A percentile compares a stretch with the other conserved stretches of the same genome.
phyloP scores from a whole-genome alignment of 2,329 filamentous ascomycete genomes.

The Botrytis deweyae region DNA sequence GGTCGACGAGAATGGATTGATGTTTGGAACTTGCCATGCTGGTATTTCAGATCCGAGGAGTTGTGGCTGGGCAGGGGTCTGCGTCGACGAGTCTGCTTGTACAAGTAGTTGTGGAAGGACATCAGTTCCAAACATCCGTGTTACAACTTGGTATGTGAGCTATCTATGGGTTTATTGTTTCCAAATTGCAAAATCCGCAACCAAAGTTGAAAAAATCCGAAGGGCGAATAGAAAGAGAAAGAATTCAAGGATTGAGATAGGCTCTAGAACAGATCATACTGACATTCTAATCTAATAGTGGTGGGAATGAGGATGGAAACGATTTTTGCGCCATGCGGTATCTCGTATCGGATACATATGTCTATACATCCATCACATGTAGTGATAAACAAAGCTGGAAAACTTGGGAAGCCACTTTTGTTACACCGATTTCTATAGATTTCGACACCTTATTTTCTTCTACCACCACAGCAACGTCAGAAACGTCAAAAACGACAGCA shows the following conservation, averaged over 20 bases:
- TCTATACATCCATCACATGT: constrained; percentile 10
- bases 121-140: background rate
- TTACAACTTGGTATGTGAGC: constrained; percentile 13
- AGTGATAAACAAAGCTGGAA: background rate
- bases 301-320: background rate
- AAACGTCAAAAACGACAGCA: background rate
- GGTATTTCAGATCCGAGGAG: background rate
- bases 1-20: constrained; percentile 8
- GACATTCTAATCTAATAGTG: background rate
- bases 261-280: background rate
- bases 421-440: background rate
- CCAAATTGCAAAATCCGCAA: background rate
- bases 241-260: background rate
- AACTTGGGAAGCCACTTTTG: background rate
- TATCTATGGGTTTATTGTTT: background rate
- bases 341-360: background rate
- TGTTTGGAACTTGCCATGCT: background rate
- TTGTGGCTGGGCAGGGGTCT: constrained; percentile 11
- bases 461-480: background rate
- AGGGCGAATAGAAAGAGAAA: background rate
- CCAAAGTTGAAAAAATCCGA: background rate
- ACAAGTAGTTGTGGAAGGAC: constrained; percentile 13
- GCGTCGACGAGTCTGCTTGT: background rate
- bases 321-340: constrained; percentile 12
- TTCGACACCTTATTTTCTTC: background rate